Conservation (phyloP, 495 filamentous ascomycete species). For the Choiromyces venosus region DNA sequence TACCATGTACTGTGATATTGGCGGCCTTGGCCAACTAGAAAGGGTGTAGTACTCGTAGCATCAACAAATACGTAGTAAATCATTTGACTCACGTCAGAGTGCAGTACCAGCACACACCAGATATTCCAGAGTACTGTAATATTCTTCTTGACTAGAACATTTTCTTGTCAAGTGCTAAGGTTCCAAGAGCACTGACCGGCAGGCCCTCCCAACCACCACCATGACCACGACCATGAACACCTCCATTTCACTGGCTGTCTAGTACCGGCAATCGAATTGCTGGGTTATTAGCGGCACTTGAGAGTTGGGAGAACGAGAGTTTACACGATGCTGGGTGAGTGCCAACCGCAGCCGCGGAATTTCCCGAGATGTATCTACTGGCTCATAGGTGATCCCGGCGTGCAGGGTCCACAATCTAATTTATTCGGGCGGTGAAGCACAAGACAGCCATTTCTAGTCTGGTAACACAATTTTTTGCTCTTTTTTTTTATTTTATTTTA, state of each 20-base stretch:
- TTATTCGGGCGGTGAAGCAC: not conserved
- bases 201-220: not conserved
- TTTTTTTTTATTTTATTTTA: not conserved
- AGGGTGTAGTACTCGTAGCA: not conserved
- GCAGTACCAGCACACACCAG: not conserved
- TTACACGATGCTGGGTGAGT: not conserved
- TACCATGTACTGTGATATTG: no score
- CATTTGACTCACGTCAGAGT: not conserved
- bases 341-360: no score
- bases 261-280: not conserved
- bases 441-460: not conserved
- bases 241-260: not conserved
- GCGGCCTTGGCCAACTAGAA: not conserved
- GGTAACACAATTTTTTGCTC: not conserved
- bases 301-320: not conserved
- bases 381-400: not conserved
- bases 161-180: not conserved
- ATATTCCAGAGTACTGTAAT: not conserved
- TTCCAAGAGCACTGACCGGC: not conserved
- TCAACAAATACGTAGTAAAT: not conserved
- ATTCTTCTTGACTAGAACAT: not conserved
- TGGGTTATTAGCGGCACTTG: not conserved
- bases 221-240: not conserved
- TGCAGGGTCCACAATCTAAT: not conserved
- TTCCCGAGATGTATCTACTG: not conserved